phyloP scores from a whole-genome alignment of 2,329 filamentous ascomycete species.

The Scytalidium lignicola region DNA sequence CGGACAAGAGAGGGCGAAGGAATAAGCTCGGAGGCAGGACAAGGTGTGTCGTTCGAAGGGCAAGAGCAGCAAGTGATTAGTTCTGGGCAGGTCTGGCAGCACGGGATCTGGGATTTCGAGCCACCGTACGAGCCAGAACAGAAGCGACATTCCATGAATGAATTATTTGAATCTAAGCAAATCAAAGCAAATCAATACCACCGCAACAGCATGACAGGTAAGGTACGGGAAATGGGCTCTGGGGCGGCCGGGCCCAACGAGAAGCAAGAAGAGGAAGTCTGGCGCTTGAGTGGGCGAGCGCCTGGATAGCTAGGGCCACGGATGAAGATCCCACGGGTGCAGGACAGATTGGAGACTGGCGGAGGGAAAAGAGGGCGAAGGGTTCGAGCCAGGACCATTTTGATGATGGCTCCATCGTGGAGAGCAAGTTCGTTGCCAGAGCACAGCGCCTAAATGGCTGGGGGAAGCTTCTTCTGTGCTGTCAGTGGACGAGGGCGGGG shows the following conservation, averaged over 20 bases:
- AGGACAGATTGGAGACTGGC: not conserved
- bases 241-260: conserved; percentile 21
- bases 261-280: conserved; percentile 13
- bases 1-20: too few relatives aligned
- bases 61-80: not conserved
- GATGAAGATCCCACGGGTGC: conserved; percentile 18
- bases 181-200: too few relatives aligned
- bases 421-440: conserved; percentile 20
- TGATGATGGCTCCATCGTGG: conserved; percentile 2
- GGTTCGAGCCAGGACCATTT: not conserved
- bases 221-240: conserved; percentile 13
- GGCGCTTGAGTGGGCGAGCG: conserved; percentile 24
- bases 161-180: too few relatives aligned
- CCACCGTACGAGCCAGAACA: conserved; percentile 3
- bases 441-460: conserved; percentile 37
- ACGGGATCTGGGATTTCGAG: conserved; percentile 24
- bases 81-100: conserved; percentile 3
- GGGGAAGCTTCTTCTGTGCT: conserved; percentile 36
- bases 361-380: conserved; percentile 1
- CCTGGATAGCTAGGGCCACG: conserved; percentile 14
- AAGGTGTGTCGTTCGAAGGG: not conserved
- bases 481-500: conserved; percentile 33
- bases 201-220: conserved; percentile 7
- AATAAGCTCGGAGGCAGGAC: not conserved
- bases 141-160: too few relatives aligned